phyloP scores from a whole-genome alignment of 257 asterid genomes.

The Solanum chmielewskii region DNA sequence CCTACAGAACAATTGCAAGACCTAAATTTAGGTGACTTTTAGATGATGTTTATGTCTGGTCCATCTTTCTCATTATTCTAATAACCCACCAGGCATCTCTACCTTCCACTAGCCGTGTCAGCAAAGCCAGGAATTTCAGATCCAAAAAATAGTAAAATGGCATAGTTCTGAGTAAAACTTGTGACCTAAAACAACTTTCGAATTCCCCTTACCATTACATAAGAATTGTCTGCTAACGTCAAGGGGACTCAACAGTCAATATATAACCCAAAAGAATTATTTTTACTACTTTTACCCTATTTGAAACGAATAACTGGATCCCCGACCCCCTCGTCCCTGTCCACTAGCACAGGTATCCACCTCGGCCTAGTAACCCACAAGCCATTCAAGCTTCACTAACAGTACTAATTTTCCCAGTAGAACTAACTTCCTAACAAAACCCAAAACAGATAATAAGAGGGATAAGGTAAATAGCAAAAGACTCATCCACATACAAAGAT shows the following conservation, averaged over 20 bases:
- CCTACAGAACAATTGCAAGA: neutral
- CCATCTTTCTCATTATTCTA: neutral
- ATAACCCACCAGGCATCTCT: neutral
- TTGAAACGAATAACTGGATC: neutral
- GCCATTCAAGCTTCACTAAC: neutral
- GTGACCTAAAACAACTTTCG: neutral
- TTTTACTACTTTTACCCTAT: neutral
- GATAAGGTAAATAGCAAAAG: neutral
- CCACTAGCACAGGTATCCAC: neutral
- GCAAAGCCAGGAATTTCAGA: neutral
- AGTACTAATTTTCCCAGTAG: neutral
- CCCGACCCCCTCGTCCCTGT: neutral
- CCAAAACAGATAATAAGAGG: neutral
- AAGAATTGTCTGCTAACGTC: neutral
- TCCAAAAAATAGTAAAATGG: neutral
- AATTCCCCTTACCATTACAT: neutral
- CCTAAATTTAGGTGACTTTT: neutral
- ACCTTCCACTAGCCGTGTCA: neutral
- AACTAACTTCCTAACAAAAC: neutral
- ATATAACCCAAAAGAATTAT: neutral
- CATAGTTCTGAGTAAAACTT: neutral
- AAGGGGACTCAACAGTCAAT: neutral
- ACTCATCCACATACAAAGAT: neutral
- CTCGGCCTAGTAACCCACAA: neutral
- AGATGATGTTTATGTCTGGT: neutral